Conservation (phyloP, 768 basidiomycete genomes). For the Lyophyllum decastes region DNA sequence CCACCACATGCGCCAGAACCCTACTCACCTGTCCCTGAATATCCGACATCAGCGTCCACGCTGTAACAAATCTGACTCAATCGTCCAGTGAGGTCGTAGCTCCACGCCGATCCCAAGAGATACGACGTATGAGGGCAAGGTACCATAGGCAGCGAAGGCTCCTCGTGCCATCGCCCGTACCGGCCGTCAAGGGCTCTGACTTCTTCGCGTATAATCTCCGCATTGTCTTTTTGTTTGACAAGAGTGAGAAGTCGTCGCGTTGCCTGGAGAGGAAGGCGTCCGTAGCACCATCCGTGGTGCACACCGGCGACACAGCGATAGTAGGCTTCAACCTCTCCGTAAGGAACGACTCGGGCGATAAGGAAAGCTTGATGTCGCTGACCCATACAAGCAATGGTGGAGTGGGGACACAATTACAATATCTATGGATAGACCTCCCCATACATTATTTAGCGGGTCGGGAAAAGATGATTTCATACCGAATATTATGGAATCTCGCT, state of each 20-base stretch:
- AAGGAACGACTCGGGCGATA: conserved; percentile 33
- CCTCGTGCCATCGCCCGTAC: conserved; percentile 21
- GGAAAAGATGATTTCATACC: too few species aligned
- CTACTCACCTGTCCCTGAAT: conserved; percentile 15
- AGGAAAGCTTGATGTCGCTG: conserved; percentile 33
- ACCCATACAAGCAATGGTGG: too few species aligned
- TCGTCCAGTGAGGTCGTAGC: conserved; percentile 14
- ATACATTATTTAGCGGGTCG: too few species aligned
- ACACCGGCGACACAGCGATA: conserved; percentile 43
- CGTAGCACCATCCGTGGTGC: conserved; percentile 43
- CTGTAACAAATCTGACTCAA: conserved; percentile 18
- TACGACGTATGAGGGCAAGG: conserved; percentile 35
- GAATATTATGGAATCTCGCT: too few species aligned
- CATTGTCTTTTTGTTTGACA: conserved; percentile 35
- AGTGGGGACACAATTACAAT: too few species aligned
- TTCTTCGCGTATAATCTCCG: conserved; percentile 36
- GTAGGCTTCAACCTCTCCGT: conserved; percentile 19
- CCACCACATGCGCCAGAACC: not conserved
- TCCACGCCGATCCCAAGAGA: conserved; percentile 31
- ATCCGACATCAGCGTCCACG: conserved; percentile 27
- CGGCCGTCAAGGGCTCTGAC: conserved; percentile 30
- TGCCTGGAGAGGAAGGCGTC: conserved; percentile 30
- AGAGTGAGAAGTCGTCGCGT: conserved; percentile 33
- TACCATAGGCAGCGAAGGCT: conserved; percentile 15
- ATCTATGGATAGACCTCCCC: too few species aligned